Base-by-base conservation (phyloP, 306 rosid genomes). In the Trifolium dubium region DNA sequence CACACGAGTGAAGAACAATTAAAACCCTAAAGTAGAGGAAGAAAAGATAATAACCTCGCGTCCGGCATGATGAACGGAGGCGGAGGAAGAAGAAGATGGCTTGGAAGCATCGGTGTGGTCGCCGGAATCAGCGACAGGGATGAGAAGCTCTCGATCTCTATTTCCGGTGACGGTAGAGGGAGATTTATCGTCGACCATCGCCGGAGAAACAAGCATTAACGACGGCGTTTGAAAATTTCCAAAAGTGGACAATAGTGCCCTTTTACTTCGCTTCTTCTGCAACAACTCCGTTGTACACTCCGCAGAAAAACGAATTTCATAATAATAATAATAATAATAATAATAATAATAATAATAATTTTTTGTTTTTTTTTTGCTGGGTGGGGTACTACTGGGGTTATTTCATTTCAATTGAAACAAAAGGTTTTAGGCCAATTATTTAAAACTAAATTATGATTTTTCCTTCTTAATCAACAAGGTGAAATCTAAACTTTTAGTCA, bases 101-200 rank as follows among this genome's bases (percentile, higher is more conserved):
- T 89, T 93, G 65, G 89, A 86, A 32, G 88, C 74, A 28, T 80
- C 71, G 28, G 59, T 88, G 31, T 77, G 86, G 56, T 75, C 76
- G 58, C 39, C 77, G 75, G 91, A 73, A 60, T 82, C 75, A 19
- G 89, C 91, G 51, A 91, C 92, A 31, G 98, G 96, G 70, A 93
- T 86, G 28, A 93, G 96, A 85, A 91, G 97, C 87, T 93, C 97
- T 4, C 90, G 96, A 86, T 93, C 98, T 82, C 90, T 80, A 77
- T 56, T 79, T 12, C 83, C 83, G 84, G 84, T 86, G 47, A 61
- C 77, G 7, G 82, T 79, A 54, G 88, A 80, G 40, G 92, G 60
- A 34, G 92, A 71, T 73, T 90, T 85, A 4, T 82, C 93, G 62
- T 90, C 97, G 75, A 85, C 97, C 98, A 91, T 89, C 78, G 54